Evolutionary conservation across 345 rosid genomes (phyloP).

Genomic region (Draba incana): DNA sequence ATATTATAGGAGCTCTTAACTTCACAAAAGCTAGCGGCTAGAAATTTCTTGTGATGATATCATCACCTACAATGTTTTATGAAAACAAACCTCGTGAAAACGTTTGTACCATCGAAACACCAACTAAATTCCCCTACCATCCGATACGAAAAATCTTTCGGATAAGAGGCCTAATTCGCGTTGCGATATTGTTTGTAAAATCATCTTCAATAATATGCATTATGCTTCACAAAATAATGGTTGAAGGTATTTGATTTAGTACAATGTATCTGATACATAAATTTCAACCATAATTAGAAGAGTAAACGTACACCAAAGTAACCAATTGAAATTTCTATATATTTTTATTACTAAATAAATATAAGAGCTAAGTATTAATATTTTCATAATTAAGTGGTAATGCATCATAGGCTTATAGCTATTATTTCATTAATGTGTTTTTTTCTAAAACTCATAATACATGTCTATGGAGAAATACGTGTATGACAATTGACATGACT

Average conservation of each 20-base stretch:
- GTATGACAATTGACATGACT: constrained; percentile 5
- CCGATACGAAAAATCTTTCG: not conserved
- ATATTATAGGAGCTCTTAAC: not conserved
- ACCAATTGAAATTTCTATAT: not conserved
- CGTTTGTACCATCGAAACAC: not conserved
- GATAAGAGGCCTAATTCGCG: not conserved
- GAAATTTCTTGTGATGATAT: not conserved
- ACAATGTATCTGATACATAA: not conserved
- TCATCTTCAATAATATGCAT: not conserved
- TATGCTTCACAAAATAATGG: not conserved
- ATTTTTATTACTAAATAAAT: not conserved
- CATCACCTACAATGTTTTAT: not conserved
- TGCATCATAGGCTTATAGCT: too few species aligned
- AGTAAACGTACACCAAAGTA: not conserved
- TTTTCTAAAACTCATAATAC: not conserved
- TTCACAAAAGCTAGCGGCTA: not conserved
- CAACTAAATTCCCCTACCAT: not conserved
- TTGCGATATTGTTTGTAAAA: not conserved
- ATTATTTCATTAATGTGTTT: not conserved
- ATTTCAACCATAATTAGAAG: not conserved
- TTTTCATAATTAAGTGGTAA: not conserved
- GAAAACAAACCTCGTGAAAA: not conserved
- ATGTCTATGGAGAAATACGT: not conserved
- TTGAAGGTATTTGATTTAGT: not conserved
- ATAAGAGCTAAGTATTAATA: not conserved